Conservation (phyloP, 2,329 filamentous ascomycete genomes). For the Aspergillus terreus region DNA sequence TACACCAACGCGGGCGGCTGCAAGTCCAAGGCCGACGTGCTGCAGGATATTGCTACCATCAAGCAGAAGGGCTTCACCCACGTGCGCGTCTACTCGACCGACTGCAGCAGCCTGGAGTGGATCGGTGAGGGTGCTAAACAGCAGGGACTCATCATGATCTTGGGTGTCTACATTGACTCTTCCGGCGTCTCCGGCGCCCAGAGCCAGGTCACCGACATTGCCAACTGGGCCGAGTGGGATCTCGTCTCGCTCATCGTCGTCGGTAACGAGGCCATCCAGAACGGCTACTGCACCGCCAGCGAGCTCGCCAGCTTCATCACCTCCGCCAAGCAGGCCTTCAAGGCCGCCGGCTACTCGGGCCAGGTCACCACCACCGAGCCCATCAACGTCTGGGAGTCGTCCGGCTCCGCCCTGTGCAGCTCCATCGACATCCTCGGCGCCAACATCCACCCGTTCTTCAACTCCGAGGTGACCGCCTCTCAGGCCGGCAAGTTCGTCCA, state of each 20-base stretch:
- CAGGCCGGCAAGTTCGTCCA: constrained; percentile 73
- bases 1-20: constrained; percentile 59
- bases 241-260: constrained; percentile 76
- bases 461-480: constrained; percentile 59
- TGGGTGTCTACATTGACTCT: constrained; percentile 80
- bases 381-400: constrained; percentile 68
- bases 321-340: constrained; percentile 62
- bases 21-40: constrained; percentile 60
- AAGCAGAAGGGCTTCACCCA: constrained; percentile 63
- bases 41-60: constrained; percentile 59
- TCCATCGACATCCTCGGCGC: constrained; percentile 74
- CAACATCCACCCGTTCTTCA: constrained; percentile 97
- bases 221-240: constrained; percentile 69
- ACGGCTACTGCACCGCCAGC: constrained; percentile 60
- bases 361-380: constrained; percentile 83
- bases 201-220: constrained; percentile 70
- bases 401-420: constrained; percentile 61
- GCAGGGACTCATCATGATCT: constrained; percentile 71
- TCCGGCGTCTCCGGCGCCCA: constrained; percentile 59
- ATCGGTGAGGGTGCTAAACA: constrained; percentile 67
- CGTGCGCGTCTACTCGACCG: constrained; percentile 84
- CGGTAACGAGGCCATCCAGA: constrained; percentile 87
- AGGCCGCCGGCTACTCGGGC: constrained; percentile 64
- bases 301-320: constrained; percentile 69
- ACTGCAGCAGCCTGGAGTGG: constrained; percentile 76